Evolutionary conservation across 257 asterid species (phyloP), one percentile per base, ranked within the genome.

Genomic region (Knoxia roxburghii): DNA sequence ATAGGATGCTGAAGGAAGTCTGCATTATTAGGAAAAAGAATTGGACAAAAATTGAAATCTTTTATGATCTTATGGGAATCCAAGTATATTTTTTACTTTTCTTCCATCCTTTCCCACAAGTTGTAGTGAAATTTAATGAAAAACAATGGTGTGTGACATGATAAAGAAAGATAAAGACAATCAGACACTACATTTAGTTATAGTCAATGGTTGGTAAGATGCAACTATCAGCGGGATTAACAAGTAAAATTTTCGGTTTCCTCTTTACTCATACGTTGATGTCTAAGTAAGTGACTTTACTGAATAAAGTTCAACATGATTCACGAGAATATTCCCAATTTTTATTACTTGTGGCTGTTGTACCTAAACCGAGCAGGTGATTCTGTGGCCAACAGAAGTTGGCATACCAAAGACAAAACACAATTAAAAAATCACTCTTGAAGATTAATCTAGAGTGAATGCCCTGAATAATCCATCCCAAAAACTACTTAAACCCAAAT

Each of bases 331-430:
- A 5, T 14, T 24, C 39, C 59, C 11, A 9, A 32, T 43, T 14
- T 21, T 11, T 48, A 48, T 57, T 57, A 18, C 21, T 54, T 50
- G 11, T 32, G 70, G 37, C 55, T n/a, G 72, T 67, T 53, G 30
- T 27, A 55, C 12, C 35, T 27, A 21, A 24, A 0, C 5, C 26
- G 37, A 29, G 30, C 43, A 37, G 29, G 64, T 40, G 9, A 26
- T 15, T n/a, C 41, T 14, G 8, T 8, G 13, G 9, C 10, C 21
- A 12, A 17, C n/a, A n/a, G n/a, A n/a, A n/a, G n/a, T n/a, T n/a
- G n/a, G n/a, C n/a, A n/a, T n/a, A n/a, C n/a, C n/a, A n/a, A n/a
- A n/a, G n/a, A n/a, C n/a, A n/a, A n/a, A n/a, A n/a, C n/a, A n/a
- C n/a, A n/a, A n/a, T n/a, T n/a, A n/a, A n/a, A n/a, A n/a, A n/a